Evolutionary conservation across 345 rosid genomes (phyloP).

Genomic region (Excoecaria cochinchinensis): DNA sequence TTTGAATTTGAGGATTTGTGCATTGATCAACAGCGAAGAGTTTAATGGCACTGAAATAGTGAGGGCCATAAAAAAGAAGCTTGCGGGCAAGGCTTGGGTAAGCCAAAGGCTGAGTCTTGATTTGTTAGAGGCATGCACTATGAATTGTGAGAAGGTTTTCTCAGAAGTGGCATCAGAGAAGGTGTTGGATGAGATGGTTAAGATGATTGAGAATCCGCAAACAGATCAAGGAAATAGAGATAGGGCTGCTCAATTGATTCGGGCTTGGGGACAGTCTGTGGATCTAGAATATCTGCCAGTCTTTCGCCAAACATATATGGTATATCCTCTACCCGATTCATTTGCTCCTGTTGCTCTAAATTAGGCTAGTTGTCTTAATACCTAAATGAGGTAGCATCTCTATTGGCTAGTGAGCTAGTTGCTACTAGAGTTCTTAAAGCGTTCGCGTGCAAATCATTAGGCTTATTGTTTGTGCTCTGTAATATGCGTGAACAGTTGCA

Average conservation of each 20-base stretch:
- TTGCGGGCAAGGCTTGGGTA: slow-evolving; percentile 49
- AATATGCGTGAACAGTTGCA: not conserved
- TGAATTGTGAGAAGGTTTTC: slow-evolving; percentile 75
- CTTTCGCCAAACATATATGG: slow-evolving; percentile 72
- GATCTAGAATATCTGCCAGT: slow-evolving; percentile 80
- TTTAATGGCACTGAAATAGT: slow-evolving; percentile 65
- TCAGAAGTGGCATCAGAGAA: slow-evolving; percentile 77
- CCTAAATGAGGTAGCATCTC: not conserved
- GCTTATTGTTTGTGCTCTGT: not conserved
- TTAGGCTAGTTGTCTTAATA: not conserved
- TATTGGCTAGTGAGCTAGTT: too few species aligned
- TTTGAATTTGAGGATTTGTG: slow-evolving; percentile 82
- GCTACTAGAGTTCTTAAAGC: too few species aligned
- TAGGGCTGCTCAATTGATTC: slow-evolving; percentile 64
- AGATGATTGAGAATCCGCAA: slow-evolving; percentile 57
- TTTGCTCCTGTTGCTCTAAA: not conserved
- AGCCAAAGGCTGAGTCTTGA: slow-evolving; percentile 71
- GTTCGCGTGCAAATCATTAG: not conserved
- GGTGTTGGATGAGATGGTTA: slow-evolving; percentile 84
- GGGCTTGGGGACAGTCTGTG: slow-evolving; percentile 78
- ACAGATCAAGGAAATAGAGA: slow-evolving; percentile 50
- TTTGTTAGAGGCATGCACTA: slow-evolving; percentile 70
- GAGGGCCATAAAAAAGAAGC: slow-evolving; percentile 69
- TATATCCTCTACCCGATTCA: slow-evolving; percentile 13
- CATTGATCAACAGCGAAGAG: slow-evolving; percentile 67